These are phyloP conservation scores for Dipteronia sinensis DNA, from an alignment of 345 rosid genomes.

Conservation along the genomic window DNA sequence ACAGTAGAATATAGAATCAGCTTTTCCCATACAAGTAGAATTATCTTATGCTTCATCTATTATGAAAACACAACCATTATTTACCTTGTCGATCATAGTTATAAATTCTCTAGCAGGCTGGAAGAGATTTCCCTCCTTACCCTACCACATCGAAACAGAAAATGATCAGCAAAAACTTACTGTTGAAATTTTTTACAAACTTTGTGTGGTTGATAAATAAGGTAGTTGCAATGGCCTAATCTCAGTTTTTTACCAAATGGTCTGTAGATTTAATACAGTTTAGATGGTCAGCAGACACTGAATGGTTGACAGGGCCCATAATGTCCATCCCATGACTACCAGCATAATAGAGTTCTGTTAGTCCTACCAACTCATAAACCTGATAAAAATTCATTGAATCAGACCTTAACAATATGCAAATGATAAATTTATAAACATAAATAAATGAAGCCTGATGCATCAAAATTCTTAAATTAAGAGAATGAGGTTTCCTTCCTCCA, in stretches of 20 bases:
- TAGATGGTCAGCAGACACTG: constrained; percentile 47
- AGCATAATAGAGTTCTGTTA: constrained; percentile 93
- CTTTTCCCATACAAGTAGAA: neutral
- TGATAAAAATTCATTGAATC: constrained; percentile 31
- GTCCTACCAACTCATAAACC: constrained; percentile 87
- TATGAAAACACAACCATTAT: neutral
- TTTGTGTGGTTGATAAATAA: neutral
- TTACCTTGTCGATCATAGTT: constrained; percentile 76
- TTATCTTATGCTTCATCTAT: neutral
- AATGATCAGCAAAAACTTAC: neutral
- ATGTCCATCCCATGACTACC: constrained; percentile 99
- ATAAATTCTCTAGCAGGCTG: constrained; percentile 94
- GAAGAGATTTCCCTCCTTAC: constrained; percentile 75
- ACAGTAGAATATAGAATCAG: neutral
- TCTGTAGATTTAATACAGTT: constrained; percentile 60
- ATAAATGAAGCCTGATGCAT: constrained; percentile 5
- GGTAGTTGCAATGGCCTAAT: neutral
- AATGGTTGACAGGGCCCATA: constrained; percentile 54
- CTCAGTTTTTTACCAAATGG: constrained; percentile 50
- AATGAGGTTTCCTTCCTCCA: neutral
- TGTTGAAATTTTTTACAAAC: neutral
- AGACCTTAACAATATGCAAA: neutral
- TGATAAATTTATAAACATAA: neutral
- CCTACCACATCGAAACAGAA: constrained; percentile 41
- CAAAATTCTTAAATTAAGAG: neutral